Percentiles rank a stretch among this genome's conserved stretches.
Conservation (phyloP, 371 early-diverging fungal species). For the Polyrhizophydium stewartii region DNA sequence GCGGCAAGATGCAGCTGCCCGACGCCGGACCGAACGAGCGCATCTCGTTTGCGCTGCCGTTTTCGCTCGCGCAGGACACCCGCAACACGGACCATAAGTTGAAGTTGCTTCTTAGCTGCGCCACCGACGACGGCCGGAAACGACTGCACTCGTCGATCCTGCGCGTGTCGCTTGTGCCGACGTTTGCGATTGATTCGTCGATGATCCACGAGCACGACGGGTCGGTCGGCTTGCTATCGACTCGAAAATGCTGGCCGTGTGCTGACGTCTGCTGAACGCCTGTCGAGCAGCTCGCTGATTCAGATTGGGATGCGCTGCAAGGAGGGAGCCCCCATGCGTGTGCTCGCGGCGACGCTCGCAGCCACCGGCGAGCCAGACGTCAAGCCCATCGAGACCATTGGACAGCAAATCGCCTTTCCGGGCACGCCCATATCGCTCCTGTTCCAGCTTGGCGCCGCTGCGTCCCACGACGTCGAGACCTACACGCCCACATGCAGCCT, state of each 20-base stretch:
- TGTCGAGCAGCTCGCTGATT: conserved; percentile 4
- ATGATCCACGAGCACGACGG: conserved; percentile 7
- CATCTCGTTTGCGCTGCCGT: conserved; percentile 50
- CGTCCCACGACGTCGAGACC: conserved; percentile 44
- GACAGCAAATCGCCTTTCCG: not conserved
- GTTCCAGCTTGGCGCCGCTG: conserved; percentile 38
- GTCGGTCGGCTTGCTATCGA: conserved; percentile 4
- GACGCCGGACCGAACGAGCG: conserved; percentile 44
- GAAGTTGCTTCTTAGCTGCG: not conserved
- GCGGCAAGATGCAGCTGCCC: conserved; percentile 51
- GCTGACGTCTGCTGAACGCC: not conserved
- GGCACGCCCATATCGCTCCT: not conserved
- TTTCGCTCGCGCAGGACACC: conserved; percentile 39
- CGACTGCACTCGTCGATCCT: conserved; percentile 51
- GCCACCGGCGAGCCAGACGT: conserved; percentile 6
- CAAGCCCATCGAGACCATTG: not conserved
- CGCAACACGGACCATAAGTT: conserved; percentile 48
- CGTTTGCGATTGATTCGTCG: conserved; percentile 29
- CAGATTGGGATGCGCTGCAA: conserved; percentile 12
- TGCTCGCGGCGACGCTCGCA: not conserved
- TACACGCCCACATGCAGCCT: not conserved
- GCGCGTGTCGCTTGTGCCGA: conserved; percentile 49
- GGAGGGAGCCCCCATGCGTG: conserved; percentile 13
- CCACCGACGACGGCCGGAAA: conserved; percentile 26
- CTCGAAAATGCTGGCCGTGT: not conserved